These are phyloP conservation scores for Russula abietina DNA, from an alignment of 768 basidiomycete species.

Conservation along the genomic window DNA sequence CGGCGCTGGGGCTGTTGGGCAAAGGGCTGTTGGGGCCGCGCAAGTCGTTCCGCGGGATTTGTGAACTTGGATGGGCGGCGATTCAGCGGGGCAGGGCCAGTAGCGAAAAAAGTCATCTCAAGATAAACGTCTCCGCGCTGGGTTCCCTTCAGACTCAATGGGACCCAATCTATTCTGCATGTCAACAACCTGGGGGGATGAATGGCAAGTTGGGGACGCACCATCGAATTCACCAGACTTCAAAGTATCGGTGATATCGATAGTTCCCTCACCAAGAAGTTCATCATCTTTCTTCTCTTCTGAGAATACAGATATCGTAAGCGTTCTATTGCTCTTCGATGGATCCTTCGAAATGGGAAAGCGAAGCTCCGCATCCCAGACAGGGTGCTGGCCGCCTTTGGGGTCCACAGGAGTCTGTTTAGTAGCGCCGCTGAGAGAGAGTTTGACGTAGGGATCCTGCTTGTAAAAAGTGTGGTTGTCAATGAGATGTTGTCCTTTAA, in stretches of 20 bases:
- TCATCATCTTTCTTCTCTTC: constrained; percentile 74
- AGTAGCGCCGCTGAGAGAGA: constrained; percentile 51
- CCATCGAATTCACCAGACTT: constrained; percentile 90
- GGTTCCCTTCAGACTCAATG: constrained; percentile 50
- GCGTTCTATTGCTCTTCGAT: constrained; percentile 47
- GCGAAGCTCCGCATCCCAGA: constrained; percentile 87
- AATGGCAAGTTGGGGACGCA: constrained; percentile 36
- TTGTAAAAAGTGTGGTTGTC: constrained; percentile 86
- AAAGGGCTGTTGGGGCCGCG: constrained; percentile 9
- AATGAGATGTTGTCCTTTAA: constrained; percentile 77
- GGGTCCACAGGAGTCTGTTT: constrained; percentile 68
- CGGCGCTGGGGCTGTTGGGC: constrained; percentile 3
- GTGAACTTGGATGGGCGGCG: constrained; percentile 32
- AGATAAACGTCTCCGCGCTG: constrained; percentile 82
- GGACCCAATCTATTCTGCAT: constrained; percentile 54
- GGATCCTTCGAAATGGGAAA: constrained; percentile 61
- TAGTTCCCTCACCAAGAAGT: constrained; percentile 62
- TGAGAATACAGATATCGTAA: constrained; percentile 75
- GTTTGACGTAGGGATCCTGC: constrained; percentile 80
- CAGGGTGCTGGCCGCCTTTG: constrained; percentile 89
- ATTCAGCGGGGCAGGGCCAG: constrained; percentile 45
- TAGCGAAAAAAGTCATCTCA: constrained; percentile 90
- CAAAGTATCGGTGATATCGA: constrained; percentile 75
- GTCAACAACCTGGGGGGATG: background rate
- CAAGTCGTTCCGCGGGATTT: constrained; percentile 19